Evolutionary conservation across 345 rosid species (phyloP), one percentile per base, ranked within the genome.

Genomic region (Populus tremula): DNA sequence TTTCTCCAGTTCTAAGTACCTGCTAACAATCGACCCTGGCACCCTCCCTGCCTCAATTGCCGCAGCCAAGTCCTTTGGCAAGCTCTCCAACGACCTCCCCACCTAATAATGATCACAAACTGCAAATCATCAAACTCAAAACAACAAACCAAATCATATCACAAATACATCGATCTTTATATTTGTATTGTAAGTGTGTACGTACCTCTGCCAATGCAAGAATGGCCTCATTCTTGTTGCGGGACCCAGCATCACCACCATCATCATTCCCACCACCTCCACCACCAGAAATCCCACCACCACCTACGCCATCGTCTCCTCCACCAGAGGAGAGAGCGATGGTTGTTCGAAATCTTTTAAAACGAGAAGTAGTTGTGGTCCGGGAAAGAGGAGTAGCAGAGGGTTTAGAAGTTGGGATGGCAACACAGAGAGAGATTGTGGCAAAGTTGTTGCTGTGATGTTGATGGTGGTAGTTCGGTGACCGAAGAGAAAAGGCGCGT

Each of bases 11-110:
- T 90, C 93, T 14, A 90, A 73, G 84, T 70, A 90, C 81, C 90
- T 78, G 25, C 36, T 18, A 5, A 88, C 86, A 65, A 90, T 86
- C 6, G 89, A 79, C 33, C 85, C 88, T 8, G 93, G 93, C 21
- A 91, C 45, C 78, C 79, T 80, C 74, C 96, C 93, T 0, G 84
- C 83, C 49, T 84, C 78, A 73, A 91, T 84, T 23, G 92, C 93
- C 38, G 79, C 84, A n/a, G 87, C 87, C 83, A 91, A 61, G 76
- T 91, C 96, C 74, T 82, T 82, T 2, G 96, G 93, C 83, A 91
- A 75, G 80, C 85, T 86, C 72, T 84, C 92, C 73, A 88, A 61
- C 35, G 89, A 71, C 74, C 88, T 84, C 50, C 89, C 87, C 53
- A 38, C 91, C 91, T 87, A 74, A 7, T n/a, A 64, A 70, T 47